Percentiles rank a stretch among this genome's conserved stretches.
phyloP scores from a whole-genome alignment of 2,329 filamentous ascomycete species.

The Zopfia rhizophila region DNA sequence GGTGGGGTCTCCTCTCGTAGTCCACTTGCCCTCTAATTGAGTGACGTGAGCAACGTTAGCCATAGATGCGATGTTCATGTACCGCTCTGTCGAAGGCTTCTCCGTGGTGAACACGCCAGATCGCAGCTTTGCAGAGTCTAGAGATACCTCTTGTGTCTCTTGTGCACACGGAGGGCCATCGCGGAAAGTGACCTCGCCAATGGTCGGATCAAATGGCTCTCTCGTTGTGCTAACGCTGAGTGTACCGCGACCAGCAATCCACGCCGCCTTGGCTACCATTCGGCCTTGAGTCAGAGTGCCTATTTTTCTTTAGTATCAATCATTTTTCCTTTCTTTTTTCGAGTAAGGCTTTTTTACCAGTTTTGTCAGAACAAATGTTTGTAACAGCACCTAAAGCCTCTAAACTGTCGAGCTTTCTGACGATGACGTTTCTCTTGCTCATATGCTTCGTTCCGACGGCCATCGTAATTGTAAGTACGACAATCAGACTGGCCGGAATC shows the following conservation, averaged over 20 bases:
- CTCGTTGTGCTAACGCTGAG: constrained; percentile 43
- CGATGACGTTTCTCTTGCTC: constrained; percentile 48
- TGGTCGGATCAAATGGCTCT: constrained; percentile 44
- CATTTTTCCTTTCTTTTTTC: too few relatives aligned
- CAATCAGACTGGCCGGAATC: constrained; percentile 49
- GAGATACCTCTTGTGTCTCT: constrained; percentile 17
- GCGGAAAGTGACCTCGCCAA: constrained; percentile 44
- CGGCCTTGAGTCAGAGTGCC: constrained; percentile 47
- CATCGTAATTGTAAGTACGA: constrained; percentile 52
- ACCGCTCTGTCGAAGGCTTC: constrained; percentile 25
- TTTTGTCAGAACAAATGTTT: too few relatives aligned
- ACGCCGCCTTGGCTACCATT: constrained; percentile 48
- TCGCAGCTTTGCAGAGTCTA: constrained; percentile 12
- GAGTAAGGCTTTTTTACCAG: constrained; percentile 25
- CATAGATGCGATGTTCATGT: constrained; percentile 46
- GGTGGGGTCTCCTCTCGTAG: constrained; percentile 57
- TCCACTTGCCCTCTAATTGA: constrained; percentile 52
- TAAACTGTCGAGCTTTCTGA: constrained; percentile 48
- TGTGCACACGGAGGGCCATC: constrained; percentile 33
- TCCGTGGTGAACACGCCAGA: constrained; percentile 16
- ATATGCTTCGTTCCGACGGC: constrained; percentile 50
- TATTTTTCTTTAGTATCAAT: too few relatives aligned
- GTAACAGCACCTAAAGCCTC: constrained; percentile 51
- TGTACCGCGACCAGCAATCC: constrained; percentile 46
- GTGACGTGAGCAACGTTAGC: constrained; percentile 64